Evolutionary conservation across 495 filamentous ascomycete genomes (phyloP).

Genomic region (Acidiella bohemica): DNA sequence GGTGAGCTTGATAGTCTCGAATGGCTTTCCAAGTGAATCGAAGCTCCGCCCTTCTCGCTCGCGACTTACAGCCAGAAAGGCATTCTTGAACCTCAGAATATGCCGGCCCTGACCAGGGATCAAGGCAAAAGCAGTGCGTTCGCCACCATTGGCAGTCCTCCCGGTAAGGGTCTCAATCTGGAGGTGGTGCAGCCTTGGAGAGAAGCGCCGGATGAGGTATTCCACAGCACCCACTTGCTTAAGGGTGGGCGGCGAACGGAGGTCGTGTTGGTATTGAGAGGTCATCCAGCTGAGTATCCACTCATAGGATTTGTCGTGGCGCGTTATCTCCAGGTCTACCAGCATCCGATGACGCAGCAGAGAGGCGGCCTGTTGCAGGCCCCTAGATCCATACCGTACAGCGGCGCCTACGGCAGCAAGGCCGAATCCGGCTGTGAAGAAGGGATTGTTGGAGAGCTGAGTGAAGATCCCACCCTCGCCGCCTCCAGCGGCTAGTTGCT

Average conservation of each 20-base stretch:
- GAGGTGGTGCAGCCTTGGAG: constrained; percentile 51
- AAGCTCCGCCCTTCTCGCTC: constrained; percentile 59
- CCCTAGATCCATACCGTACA: constrained; percentile 60
- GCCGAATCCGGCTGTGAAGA: constrained; percentile 66
- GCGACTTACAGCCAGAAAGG: constrained; percentile 73
- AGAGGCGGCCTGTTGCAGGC: constrained; percentile 49
- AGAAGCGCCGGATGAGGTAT: constrained; percentile 42
- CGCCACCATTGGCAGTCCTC: constrained; percentile 46
- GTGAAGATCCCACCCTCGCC: constrained; percentile 30
- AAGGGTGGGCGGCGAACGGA: neutral
- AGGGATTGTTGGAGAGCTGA: constrained; percentile 50
- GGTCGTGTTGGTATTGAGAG: constrained; percentile 44
- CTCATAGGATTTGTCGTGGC: constrained; percentile 80
- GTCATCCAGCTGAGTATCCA: constrained; percentile 95
- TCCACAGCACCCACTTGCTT: constrained; percentile 35
- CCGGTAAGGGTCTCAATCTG: constrained; percentile 53
- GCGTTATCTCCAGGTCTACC: constrained; percentile 87
- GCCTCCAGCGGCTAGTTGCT: constrained; percentile 10
- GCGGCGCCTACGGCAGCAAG: constrained; percentile 75
- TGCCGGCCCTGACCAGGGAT: constrained; percentile 83
- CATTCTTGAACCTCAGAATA: constrained; percentile 69
- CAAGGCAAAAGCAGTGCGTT: constrained; percentile 69
- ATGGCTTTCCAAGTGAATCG: constrained; percentile 69
- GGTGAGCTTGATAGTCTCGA: constrained; percentile 87
- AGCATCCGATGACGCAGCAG: constrained; percentile 75